These are phyloP conservation scores for Limtongia smithiae DNA, from an alignment of 805 yeast species.

Conservation along the genomic window DNA sequence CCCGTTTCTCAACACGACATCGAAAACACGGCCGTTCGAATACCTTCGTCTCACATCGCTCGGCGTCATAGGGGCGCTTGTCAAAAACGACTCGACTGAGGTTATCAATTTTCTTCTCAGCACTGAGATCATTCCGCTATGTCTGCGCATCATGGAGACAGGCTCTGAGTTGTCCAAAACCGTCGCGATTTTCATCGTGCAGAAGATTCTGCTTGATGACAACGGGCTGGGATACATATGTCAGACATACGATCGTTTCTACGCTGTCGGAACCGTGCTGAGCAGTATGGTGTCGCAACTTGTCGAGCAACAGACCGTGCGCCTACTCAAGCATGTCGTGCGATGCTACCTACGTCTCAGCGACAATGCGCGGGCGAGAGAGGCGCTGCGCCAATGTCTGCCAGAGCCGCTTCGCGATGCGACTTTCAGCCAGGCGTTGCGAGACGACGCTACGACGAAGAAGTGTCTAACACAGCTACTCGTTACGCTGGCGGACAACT, in stretches of 20 bases:
- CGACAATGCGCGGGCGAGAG: conserved; percentile 87
- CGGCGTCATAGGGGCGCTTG: conserved; percentile 96
- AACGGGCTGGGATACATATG: conserved; percentile 88
- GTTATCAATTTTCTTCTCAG: conserved; percentile 86
- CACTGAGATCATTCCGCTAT: conserved; percentile 95
- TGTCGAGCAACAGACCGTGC: conserved; percentile 68
- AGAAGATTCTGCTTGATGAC: conserved; percentile 87
- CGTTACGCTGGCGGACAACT: conserved; percentile 53
- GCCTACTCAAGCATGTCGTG: conserved; percentile 87
- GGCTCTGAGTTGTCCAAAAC: conserved; percentile 92
- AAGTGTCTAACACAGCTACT: conserved; percentile 81
- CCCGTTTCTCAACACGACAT: conserved; percentile 89
- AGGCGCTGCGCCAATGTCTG: conserved; percentile 72
- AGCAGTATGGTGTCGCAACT: conserved; percentile 86
- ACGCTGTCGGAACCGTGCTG: conserved; percentile 86
- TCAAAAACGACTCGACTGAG: conserved; percentile 92
- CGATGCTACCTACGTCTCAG: conserved; percentile 87
- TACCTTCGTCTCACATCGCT: conserved; percentile 86
- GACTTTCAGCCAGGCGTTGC: conserved; percentile 71
- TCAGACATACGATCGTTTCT: conserved; percentile 91
- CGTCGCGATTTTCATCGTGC: conserved; percentile 93
- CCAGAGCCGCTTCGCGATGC: conserved; percentile 88
- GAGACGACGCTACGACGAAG: conserved; percentile 85
- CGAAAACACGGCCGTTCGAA: conserved; percentile 89
- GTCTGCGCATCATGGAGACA: conserved; percentile 91